These are phyloP conservation scores for Colletotrichum cuscutae DNA, from an alignment of 2,329 filamentous ascomycete species.

Conservation along the genomic window DNA sequence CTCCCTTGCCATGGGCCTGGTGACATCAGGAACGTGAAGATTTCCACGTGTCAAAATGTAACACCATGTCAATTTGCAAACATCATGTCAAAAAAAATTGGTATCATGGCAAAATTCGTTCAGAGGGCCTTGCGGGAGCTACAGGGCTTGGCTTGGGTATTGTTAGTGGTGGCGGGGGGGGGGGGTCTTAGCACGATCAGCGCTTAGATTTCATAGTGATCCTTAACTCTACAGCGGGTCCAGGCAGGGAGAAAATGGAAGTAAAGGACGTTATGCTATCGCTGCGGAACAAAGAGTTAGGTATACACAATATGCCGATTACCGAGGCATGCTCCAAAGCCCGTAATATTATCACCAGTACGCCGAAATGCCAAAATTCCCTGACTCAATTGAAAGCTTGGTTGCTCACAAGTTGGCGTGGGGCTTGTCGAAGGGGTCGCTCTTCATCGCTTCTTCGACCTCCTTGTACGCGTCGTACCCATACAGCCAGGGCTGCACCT, in stretches of 20 bases:
- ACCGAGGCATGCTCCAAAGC: neutral
- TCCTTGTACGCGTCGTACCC: constrained; percentile 65
- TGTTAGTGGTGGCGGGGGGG: too few relatives aligned
- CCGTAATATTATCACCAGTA: neutral
- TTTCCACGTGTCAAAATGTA: too few relatives aligned
- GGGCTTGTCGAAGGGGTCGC: constrained; percentile 7
- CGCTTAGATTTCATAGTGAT: too few relatives aligned
- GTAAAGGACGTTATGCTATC: neutral
- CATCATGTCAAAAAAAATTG: too few relatives aligned
- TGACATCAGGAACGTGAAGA: too few relatives aligned
- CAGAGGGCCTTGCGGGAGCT: too few relatives aligned
- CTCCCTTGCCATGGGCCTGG: too few relatives aligned
- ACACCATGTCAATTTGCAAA: too few relatives aligned
- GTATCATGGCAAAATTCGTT: too few relatives aligned
- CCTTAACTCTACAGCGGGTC: too few relatives aligned
- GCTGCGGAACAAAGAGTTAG: neutral
- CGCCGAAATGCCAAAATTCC: neutral
- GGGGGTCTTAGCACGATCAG: too few relatives aligned
- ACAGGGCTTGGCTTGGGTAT: too few relatives aligned
- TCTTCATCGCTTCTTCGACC: constrained; percentile 25
- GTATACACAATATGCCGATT: neutral
- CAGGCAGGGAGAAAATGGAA: neutral
- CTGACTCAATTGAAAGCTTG: neutral
- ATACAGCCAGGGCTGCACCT: constrained; percentile 72
- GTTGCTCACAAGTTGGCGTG: neutral